Base-by-base conservation (phyloP, 495 filamentous ascomycete species). In the Aspergillus nidulans region DNA sequence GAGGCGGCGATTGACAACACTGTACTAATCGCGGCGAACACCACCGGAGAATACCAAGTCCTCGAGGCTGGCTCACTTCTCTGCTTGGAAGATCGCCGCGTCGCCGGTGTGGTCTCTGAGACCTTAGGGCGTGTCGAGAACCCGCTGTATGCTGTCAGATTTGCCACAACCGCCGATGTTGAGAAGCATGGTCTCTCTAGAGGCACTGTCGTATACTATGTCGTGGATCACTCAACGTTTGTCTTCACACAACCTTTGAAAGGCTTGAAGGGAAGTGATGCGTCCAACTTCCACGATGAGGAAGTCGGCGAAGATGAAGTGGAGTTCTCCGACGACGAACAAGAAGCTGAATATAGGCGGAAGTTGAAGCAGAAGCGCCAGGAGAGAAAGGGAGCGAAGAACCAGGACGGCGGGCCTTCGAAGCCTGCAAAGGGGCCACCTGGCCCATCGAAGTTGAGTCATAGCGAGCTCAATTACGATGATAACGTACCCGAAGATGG, bases 241-340 rank as follows among this genome's bases (percentile, higher is more conserved):
- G 88, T 95, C 15, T 91, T 95, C 62, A 96, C 92, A 0, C 80
- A 94, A 68, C 77, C 83, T 4, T 69, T 97, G 41, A 87, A 87
- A 67, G 77, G 78, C 21, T 59, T 83, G 50, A 97, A 95, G 69
- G 88, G 88, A 53, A 90, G 90, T 15, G 94, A 98, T 70, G 92
- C 94, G 0, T 95, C 90, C 36, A 96, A 97, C 63, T 75, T 95
- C 51, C 85, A 95, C 65, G 94, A 98, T 60, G 94, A 98, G 63
- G 92, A 97, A 70, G 77, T 90, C n/a, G 81, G 71, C 1, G 87
- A 86, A 21, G 86, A 91, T 15, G 92, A 97, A 64, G 78, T 89
- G 28, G 94, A 97, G 62, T 97, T 97, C 63, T 96, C 91, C 0
- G 94, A 97, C 59, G 94, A 98, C 58, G 94, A 97, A 72, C 87